A percentile compares a stretch with the other conserved stretches of the same genome.
phyloP scores from a whole-genome alignment of 164 flowering plant species.

The Magnolia sinica region DNA sequence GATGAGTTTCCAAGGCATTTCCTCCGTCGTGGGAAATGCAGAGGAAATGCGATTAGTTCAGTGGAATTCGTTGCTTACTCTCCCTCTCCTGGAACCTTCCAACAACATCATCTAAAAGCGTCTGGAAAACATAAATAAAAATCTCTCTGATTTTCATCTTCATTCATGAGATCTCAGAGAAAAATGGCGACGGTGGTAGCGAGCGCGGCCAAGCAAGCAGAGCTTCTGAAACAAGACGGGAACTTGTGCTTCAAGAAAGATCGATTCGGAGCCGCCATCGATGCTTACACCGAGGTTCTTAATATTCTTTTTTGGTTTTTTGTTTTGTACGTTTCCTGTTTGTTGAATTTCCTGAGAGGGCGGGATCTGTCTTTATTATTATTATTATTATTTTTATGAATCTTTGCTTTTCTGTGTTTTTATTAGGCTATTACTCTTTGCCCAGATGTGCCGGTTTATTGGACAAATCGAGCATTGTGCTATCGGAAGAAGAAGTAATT shows the following conservation, averaged over 20 bases:
- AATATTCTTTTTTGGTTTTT: neutral
- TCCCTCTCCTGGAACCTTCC: neutral
- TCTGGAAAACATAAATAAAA: too few relatives aligned
- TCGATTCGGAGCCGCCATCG: constrained; percentile 81
- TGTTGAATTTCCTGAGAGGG: neutral
- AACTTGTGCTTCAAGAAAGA: constrained; percentile 57
- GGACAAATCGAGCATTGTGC: constrained; percentile 94
- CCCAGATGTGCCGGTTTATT: constrained; percentile 75
- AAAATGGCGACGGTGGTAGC: constrained; percentile 23
- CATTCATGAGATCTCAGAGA: neutral
- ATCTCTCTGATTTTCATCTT: neutral
- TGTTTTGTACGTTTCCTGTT: neutral
- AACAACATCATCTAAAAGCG: neutral
- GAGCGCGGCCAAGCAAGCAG: constrained; percentile 56
- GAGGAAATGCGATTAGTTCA: neutral
- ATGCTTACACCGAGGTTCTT: constrained; percentile 83
- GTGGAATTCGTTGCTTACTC: neutral
- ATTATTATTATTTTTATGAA: too few relatives aligned
- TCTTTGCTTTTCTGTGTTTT: neutral
- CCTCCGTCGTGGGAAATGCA: neutral
- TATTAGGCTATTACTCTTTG: constrained; percentile 84
- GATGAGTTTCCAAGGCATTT: neutral
- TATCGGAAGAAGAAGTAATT: constrained; percentile 74
- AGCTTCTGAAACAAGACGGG: constrained; percentile 54
- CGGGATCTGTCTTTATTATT: neutral